phyloP scores from a whole-genome alignment of 73 alveolate species.

The Uronychia binucleata region DNA sequence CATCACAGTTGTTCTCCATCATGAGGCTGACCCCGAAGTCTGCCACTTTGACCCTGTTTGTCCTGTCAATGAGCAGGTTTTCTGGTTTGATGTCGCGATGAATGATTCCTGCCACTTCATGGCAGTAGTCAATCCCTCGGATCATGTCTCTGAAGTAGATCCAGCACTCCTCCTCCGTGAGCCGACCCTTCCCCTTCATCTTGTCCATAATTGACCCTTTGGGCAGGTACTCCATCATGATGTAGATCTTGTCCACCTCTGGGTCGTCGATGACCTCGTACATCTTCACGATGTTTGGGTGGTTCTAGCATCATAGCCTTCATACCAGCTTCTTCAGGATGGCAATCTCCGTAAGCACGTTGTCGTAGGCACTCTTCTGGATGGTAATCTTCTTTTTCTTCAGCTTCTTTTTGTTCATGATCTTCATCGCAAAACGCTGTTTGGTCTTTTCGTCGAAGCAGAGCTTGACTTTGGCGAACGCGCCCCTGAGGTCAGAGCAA shows the following conservation, averaged over 20 bases:
- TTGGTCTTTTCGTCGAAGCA: constrained; percentile 34
- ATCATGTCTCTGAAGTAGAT: constrained; percentile 48
- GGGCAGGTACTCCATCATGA: constrained; percentile 59
- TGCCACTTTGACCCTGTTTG: constrained; percentile 62
- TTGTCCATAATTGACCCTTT: constrained; percentile 22
- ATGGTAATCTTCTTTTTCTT: constrained; percentile 41
- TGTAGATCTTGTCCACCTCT: constrained; percentile 48
- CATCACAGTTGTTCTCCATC: constrained; percentile 48
- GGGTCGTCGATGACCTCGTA: constrained; percentile 65
- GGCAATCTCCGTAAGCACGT: constrained; percentile 46
- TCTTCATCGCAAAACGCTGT: constrained; percentile 43
- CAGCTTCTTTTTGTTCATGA: constrained; percentile 42
- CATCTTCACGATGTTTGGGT: constrained; percentile 51
- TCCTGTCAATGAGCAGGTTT: constrained; percentile 75
- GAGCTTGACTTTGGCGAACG: constrained; percentile 43
- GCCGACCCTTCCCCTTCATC: background rate
- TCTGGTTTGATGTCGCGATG: constrained; percentile 93
- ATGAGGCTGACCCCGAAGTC: constrained; percentile 78
- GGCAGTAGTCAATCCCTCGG: constrained; percentile 46
- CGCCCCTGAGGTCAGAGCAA: background rate
- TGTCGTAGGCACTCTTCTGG: constrained; percentile 22
- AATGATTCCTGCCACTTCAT: constrained; percentile 57
- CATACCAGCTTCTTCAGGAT: constrained; percentile 56
- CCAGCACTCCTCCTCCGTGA: constrained; percentile 16
- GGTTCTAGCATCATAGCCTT: constrained; percentile 7